A percentile compares a stretch with the other conserved stretches of the same genome.
phyloP scores from a whole-genome alignment of 768 basidiomycete species.

The Podaxis pistillaris region DNA sequence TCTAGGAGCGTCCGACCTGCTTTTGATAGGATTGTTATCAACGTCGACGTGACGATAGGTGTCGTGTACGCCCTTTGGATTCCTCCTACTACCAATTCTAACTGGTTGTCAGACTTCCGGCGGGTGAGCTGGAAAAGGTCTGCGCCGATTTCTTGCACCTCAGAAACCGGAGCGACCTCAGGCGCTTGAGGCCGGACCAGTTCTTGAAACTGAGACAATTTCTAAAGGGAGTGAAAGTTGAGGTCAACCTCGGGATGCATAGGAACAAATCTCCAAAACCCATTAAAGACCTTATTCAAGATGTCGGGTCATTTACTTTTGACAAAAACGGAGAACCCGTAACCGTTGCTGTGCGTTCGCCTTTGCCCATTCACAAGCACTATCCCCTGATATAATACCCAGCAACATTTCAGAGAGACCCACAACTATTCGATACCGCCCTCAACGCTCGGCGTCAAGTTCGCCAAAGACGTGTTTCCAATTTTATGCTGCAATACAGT shows the following conservation, averaged over 20 bases:
- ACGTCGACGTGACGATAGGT: conserved; percentile 41
- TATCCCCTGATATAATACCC: neutral
- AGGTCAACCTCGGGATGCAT: conserved; percentile 20
- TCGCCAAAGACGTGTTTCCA: conserved; percentile 27
- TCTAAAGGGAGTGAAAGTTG: conserved; percentile 28
- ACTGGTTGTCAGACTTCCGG: conserved; percentile 24
- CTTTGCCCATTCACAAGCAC: neutral
- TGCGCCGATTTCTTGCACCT: conserved; percentile 21
- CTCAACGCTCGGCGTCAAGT: conserved; percentile 25
- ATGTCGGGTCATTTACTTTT: conserved; percentile 26
- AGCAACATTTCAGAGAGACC: conserved; percentile 28
- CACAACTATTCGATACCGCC: conserved; percentile 23
- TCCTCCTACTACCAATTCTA: neutral
- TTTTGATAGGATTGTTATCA: conserved; percentile 33
- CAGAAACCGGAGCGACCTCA: conserved; percentile 20
- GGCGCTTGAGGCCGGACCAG: conserved; percentile 8
- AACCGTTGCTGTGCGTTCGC: conserved; percentile 25
- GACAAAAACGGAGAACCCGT: conserved; percentile 24
- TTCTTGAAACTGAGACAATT: conserved; percentile 26
- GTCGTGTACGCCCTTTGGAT: conserved; percentile 30
- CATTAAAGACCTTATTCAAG: conserved; percentile 26
- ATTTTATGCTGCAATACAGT: conserved; percentile 25
- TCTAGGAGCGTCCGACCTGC: conserved; percentile 42
- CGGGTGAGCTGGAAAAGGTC: conserved; percentile 19
- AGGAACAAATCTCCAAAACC: conserved; percentile 21